phyloP scores from a whole-genome alignment of 176 grass and related monocot genomes.

The Chrysopogon serrulatus region DNA sequence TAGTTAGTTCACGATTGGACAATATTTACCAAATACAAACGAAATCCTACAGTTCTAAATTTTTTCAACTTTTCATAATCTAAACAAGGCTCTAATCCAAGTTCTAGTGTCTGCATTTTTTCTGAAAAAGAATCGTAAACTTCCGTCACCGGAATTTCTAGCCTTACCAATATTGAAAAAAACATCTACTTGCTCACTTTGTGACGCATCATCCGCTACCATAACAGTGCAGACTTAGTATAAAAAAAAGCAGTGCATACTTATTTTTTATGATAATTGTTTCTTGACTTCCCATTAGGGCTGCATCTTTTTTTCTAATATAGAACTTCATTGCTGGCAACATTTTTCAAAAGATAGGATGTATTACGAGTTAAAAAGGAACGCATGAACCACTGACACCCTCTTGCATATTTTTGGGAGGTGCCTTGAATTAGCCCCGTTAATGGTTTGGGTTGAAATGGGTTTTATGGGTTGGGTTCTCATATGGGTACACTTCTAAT shows the following conservation, averaged over 20 bases:
- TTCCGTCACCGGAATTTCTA: too few species aligned
- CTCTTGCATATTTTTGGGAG: background rate
- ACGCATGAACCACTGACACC: background rate
- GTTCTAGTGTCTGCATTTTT: too few species aligned
- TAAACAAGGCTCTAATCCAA: too few species aligned
- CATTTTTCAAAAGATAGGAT: background rate
- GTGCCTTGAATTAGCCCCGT: background rate
- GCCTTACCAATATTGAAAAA: too few species aligned
- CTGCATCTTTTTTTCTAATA: background rate
- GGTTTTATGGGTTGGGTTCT: too few species aligned
- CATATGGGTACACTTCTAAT: too few species aligned
- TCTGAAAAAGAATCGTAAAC: too few species aligned
- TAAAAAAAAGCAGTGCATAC: rapidly evolving
- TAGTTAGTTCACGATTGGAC: too few species aligned
- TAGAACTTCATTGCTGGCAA: background rate
- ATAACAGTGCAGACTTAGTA: background rate
- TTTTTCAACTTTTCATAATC: too few species aligned
- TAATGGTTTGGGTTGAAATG: too few species aligned
- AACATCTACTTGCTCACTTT: background rate
- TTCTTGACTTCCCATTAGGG: background rate
- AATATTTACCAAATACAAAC: too few species aligned
- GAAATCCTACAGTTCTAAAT: too few species aligned
- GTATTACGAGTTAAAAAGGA: background rate
- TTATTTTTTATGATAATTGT: background rate
- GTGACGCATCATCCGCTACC: background rate